Percentiles rank a stretch among this genome's conserved stretches.
Conservation (phyloP, 805 yeast genomes). For the Candida lessepsii region DNA sequence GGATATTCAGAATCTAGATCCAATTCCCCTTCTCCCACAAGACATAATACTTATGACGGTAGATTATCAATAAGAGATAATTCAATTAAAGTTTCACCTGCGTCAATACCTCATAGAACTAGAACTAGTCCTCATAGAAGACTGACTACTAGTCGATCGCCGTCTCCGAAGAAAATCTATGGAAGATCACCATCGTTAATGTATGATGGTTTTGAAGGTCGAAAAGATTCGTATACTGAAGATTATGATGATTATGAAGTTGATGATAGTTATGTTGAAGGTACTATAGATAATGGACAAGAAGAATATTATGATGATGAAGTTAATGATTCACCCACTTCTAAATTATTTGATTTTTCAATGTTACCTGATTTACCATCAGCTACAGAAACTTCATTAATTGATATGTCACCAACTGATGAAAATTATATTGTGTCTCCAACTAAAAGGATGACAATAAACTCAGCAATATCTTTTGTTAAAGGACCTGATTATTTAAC, state of each 20-base stretch:
- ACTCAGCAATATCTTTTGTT: constrained; percentile 36
- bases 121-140: constrained; percentile 7
- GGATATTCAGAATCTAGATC: background rate
- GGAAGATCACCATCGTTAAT: constrained; percentile 24
- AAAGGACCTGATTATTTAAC: constrained; percentile 19
- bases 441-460: constrained; percentile 19
- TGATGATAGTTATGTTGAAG: constrained; percentile 2
- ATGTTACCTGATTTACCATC: constrained; percentile 34
- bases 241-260: constrained; percentile 10
- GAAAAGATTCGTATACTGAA: background rate
- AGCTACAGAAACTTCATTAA: constrained; percentile 7
- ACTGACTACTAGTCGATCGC: constrained; percentile 18
- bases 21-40: constrained; percentile 2
- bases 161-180: constrained; percentile 28
- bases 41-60: constrained; percentile 8
- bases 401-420: background rate
- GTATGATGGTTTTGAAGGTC: constrained; percentile 5
- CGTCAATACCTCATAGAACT: constrained; percentile 1
- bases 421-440: background rate
- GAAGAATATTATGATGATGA: constrained; percentile 7
- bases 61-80: background rate
- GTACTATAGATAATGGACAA: background rate
- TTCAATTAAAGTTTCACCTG: background rate
- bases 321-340: constrained; percentile 13
- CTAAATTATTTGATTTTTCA: constrained; percentile 16